phyloP scores from a whole-genome alignment of 441 rosid genomes.

The Rhodomyrtus psidioides region DNA sequence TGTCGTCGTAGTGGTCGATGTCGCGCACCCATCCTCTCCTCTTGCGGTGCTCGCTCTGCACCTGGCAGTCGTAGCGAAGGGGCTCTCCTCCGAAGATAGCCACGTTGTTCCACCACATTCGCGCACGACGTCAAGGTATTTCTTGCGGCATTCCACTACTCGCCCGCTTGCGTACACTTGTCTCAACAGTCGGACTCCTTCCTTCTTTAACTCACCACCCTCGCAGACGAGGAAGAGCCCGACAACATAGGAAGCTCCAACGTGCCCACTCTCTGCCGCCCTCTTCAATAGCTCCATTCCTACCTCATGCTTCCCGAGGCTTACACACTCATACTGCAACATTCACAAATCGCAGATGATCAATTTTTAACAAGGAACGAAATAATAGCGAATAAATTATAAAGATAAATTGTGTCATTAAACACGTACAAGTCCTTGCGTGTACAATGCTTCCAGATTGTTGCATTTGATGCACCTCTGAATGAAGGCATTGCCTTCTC shows the following conservation, averaged over 20 bases:
- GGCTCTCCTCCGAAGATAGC: accelerated
- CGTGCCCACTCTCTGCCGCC: not conserved
- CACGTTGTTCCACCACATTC: not conserved
- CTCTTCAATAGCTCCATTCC: not conserved
- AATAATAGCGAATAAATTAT: not conserved
- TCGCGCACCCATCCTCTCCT: not conserved
- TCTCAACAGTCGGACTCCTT: accelerated
- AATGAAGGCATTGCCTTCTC: not conserved
- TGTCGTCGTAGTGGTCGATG: not conserved
- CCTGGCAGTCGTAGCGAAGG: accelerated
- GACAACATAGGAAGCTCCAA: not conserved
- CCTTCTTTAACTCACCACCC: not conserved
- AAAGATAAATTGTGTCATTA: not conserved
- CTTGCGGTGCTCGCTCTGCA: accelerated
- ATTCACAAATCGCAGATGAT: not conserved
- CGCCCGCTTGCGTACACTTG: not conserved
- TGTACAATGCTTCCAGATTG: not conserved
- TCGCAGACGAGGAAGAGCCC: accelerated
- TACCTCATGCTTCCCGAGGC: not conserved
- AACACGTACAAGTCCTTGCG: not conserved
- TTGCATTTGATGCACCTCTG: not conserved
- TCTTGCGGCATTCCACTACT: not conserved
- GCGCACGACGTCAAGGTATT: not conserved
- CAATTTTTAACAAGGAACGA: accelerated
- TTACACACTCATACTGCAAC: accelerated